Conservation (phyloP, 2,329 filamentous ascomycete genomes). For the Colletotrichum liaoningense region DNA sequence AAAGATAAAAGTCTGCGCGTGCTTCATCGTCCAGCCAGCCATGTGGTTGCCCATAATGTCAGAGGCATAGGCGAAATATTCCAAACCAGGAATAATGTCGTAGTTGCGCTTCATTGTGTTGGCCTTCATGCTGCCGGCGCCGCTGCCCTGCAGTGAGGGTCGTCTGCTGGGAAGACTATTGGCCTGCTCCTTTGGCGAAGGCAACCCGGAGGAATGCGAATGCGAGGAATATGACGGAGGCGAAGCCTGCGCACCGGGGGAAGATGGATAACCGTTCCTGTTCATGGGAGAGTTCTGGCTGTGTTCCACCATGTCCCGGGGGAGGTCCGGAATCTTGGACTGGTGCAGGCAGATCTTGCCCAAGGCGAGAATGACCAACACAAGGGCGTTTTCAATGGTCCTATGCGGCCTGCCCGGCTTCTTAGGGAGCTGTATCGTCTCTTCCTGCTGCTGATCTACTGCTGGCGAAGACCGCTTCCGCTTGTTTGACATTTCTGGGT, state of each 20-base stretch:
- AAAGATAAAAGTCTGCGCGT: slow-evolving; percentile 87
- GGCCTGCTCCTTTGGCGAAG: slow-evolving; percentile 65
- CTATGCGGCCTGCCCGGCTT: slow-evolving; percentile 66
- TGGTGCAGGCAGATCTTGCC: slow-evolving; percentile 80
- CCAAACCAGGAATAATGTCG: slow-evolving; percentile 87
- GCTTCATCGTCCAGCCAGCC: slow-evolving; percentile 82
- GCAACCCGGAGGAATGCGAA: slow-evolving; percentile 61
- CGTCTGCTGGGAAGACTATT: slow-evolving; percentile 57
- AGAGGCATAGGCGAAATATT: slow-evolving; percentile 88
- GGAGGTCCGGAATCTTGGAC: slow-evolving; percentile 66
- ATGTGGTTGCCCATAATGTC: slow-evolving; percentile 87
- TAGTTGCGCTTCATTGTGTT: slow-evolving; percentile 68
- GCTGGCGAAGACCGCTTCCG: slow-evolving; percentile 67
- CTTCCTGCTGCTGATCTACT: slow-evolving; percentile 32
- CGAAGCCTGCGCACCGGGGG: slow-evolving; percentile 62
- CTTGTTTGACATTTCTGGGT: slow-evolving; percentile 48
- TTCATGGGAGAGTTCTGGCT: slow-evolving; percentile 45
- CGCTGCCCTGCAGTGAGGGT: slow-evolving; percentile 60
- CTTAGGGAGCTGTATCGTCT: slow-evolving; percentile 1
- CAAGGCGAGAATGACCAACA: slow-evolving; percentile 85
- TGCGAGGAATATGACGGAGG: slow-evolving; percentile 58
- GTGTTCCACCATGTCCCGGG: slow-evolving; percentile 48
- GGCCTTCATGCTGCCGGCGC: slow-evolving; percentile 15
- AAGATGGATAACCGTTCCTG: slow-evolving; percentile 63
- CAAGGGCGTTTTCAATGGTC: slow-evolving; percentile 82